Evolutionary conservation across 306 rosid species (phyloP).

Genomic region (Quercus bicolor): DNA sequence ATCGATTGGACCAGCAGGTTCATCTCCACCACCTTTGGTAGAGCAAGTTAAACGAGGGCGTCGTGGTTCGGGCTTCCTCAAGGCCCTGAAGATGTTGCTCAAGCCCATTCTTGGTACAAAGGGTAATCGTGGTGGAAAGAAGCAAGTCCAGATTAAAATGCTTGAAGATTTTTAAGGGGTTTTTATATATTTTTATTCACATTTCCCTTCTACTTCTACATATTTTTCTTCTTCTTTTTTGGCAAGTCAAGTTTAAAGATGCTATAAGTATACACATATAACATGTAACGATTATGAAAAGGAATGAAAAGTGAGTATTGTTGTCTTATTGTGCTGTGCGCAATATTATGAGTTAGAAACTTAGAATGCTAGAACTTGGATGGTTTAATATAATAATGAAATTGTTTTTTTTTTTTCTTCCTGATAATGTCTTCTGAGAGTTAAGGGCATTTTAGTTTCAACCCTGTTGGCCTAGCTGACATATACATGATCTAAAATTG

Average conservation of each 20-base stretch:
- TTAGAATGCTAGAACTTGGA: too few species aligned
- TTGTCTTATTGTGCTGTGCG: too few species aligned
- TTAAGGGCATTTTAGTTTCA: too few species aligned
- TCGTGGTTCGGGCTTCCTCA: conserved; percentile 34
- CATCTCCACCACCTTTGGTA: conserved; percentile 18
- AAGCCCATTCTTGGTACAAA: conserved; percentile 45
- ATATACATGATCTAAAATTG: too few species aligned
- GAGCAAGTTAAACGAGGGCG: conserved; percentile 30
- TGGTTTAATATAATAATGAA: too few species aligned
- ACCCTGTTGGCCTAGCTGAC: too few species aligned
- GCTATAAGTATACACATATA: neutral
- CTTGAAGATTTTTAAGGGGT: neutral
- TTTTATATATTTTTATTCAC: neutral
- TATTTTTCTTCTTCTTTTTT: neutral
- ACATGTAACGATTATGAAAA: neutral
- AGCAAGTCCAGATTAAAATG: conserved; percentile 32
- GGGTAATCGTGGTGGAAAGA: conserved; percentile 19
- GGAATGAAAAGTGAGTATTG: neutral
- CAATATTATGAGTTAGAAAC: too few species aligned
- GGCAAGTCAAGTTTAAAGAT: neutral
- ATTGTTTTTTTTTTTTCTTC: too few species aligned
- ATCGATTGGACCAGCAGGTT: neutral
- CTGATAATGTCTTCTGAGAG: too few species aligned
- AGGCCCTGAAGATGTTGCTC: conserved; percentile 54
- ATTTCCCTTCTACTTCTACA: neutral